phyloP scores from a whole-genome alignment of 2,329 filamentous ascomycete species.

The Trichoderma endophyticum region DNA sequence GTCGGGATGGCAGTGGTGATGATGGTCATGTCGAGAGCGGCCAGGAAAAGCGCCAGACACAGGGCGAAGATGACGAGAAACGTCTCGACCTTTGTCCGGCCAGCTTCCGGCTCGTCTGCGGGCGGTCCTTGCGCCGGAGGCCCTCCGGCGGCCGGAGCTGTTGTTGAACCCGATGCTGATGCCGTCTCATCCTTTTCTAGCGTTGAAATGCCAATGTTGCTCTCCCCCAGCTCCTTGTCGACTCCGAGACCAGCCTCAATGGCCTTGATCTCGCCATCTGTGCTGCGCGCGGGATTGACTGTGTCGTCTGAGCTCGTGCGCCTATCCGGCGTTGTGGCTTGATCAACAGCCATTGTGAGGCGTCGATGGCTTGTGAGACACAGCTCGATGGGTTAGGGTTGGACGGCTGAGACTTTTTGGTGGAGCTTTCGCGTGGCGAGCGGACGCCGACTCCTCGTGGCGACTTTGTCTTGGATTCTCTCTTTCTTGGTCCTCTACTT shows the following conservation, averaged over 20 bases:
- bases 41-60: slow-evolving; percentile 49
- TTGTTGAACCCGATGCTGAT: neutral
- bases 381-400: neutral
- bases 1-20: slow-evolving; percentile 65
- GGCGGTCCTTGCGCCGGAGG: slow-evolving; percentile 6
- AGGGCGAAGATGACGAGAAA: slow-evolving; percentile 41
- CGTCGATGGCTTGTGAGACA: neutral
- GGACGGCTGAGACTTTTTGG: slow-evolving; percentile 11
- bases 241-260: neutral
- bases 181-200: slow-evolving; percentile 20
- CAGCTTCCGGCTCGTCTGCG: slow-evolving; percentile 32
- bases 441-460: neutral
- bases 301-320: slow-evolving; percentile 31
- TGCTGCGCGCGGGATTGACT: slow-evolving; percentile 28
- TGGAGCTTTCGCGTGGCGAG: slow-evolving; percentile 12
- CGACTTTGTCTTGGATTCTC: neutral
- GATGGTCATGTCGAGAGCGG: slow-evolving; percentile 58
- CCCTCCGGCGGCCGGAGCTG: neutral
- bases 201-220: slow-evolving; percentile 1
- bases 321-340: slow-evolving; percentile 22
- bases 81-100: slow-evolving; percentile 39
- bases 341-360: slow-evolving; percentile 10
- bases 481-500: neutral
- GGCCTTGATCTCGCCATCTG: slow-evolving; percentile 10
- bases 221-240: neutral